Evolutionary conservation across 768 basidiomycete genomes (phyloP).

Genomic region (Harrya chromipes): DNA sequence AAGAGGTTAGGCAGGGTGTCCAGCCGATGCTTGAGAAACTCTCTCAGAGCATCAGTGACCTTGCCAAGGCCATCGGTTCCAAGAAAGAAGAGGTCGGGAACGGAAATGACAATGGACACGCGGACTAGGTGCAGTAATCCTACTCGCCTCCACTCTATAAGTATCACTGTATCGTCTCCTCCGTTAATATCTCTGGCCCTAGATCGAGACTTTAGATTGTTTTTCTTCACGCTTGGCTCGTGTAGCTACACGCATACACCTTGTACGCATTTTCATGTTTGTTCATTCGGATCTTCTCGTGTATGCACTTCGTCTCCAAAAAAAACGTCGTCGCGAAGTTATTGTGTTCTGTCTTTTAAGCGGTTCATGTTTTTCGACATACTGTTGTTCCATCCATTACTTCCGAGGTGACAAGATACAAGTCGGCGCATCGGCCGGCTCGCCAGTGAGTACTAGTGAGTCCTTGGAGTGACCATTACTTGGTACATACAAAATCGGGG

Average conservation of each 20-base stretch:
- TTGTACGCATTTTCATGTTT: constrained; percentile 20
- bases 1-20: constrained; percentile 59
- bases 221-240: constrained; percentile 9
- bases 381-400: neutral
- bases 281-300: constrained; percentile 6
- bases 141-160: neutral
- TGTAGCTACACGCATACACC: constrained; percentile 19
- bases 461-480: too few relatives aligned
- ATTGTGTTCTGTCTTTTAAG: too few relatives aligned
- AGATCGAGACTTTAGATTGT: constrained; percentile 29
- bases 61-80: constrained; percentile 23
- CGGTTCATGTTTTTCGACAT: neutral
- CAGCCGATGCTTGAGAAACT: constrained; percentile 57
- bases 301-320: constrained; percentile 17
- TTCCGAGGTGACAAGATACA: too few relatives aligned
- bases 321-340: neutral
- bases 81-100: constrained; percentile 27
- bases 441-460: neutral
- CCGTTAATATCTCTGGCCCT: constrained; percentile 13
- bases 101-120: constrained; percentile 11
- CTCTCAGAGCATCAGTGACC: constrained; percentile 36
- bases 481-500: constrained; percentile 6
- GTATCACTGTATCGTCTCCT: constrained; percentile 7
- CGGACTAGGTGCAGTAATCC: constrained; percentile 5
- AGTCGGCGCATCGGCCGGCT: neutral